Conservation (phyloP, 768 basidiomycete species). For the Pleurotus platypus region DNA sequence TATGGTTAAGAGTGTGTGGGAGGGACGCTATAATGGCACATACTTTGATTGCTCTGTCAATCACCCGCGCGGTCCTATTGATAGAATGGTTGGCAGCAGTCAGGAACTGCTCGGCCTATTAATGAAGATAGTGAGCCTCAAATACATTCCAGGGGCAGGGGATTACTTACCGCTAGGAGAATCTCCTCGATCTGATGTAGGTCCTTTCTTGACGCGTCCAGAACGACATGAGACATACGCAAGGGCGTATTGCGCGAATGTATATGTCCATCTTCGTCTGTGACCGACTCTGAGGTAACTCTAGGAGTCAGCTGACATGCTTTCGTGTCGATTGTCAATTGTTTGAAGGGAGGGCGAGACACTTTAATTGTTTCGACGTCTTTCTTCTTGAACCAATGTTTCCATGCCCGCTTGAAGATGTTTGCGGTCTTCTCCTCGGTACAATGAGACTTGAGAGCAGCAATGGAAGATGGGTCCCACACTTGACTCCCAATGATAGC, state of each 20-base stretch:
- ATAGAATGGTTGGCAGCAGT: constrained; percentile 52
- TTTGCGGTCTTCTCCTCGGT: constrained; percentile 25
- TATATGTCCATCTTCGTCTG: not conserved
- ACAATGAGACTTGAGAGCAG: not conserved
- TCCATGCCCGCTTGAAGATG: constrained; percentile 13
- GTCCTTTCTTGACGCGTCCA: constrained; percentile 55
- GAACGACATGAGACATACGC: constrained; percentile 41
- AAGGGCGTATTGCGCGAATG: constrained; percentile 28
- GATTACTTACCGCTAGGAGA: constrained; percentile 44
- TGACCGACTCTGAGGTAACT: not conserved
- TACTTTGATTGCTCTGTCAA: constrained; percentile 55
- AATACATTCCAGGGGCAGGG: constrained; percentile 1
- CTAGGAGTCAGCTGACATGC: not conserved
- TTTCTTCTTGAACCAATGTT: constrained; percentile 5
- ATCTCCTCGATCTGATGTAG: constrained; percentile 51
- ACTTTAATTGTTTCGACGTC: not conserved
- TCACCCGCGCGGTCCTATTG: constrained; percentile 52
- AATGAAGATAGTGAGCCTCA: constrained; percentile 4
- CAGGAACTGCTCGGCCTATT: constrained; percentile 56
- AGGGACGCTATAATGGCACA: constrained; percentile 11
- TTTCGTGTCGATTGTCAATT: not conserved
- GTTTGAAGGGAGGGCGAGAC: not conserved
- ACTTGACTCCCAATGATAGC: not conserved
- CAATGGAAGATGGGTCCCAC: constrained; percentile 3
- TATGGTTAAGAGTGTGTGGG: not conserved